These are phyloP conservation scores for Claviceps sp. DNA, from an alignment of 2,329 filamentous ascomycete genomes.

Conservation along the genomic window DNA sequence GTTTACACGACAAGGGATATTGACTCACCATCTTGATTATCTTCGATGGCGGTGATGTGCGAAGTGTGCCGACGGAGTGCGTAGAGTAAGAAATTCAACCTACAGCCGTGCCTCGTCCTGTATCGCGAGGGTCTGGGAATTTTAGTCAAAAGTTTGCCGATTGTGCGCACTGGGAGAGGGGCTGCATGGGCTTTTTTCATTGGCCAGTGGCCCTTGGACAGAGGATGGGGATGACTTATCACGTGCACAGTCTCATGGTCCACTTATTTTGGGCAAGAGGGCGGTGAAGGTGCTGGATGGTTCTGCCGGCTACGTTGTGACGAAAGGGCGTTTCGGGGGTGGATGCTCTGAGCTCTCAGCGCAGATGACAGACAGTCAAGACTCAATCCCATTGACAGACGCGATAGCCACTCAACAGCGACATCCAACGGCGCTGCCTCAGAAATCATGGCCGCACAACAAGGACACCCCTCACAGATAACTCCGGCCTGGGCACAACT, in stretches of 20 bases:
- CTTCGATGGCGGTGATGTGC: conserved; percentile 25
- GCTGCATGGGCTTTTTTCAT: background rate
- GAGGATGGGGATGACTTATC: conserved; percentile 1
- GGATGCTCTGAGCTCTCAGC: background rate
- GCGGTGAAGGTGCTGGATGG: background rate
- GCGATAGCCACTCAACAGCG: background rate
- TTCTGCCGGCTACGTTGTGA: background rate
- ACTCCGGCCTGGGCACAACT: conserved; percentile 80
- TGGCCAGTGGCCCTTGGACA: background rate
- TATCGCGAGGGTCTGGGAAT: conserved; percentile 21
- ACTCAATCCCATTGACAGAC: no score
- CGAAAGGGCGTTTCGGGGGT: background rate
- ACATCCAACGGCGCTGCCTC: background rate
- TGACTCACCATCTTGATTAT: conserved; percentile 36
- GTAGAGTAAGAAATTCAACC: conserved; percentile 19
- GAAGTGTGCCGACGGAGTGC: conserved; percentile 27
- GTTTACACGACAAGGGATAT: conserved; percentile 4
- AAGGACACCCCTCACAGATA: conserved; percentile 19
- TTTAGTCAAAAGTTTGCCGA: conserved; percentile 23
- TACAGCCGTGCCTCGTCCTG: conserved; percentile 20
- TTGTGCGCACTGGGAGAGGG: conserved; percentile 10
- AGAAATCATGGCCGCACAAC: conserved; percentile 31
- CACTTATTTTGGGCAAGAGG: background rate
- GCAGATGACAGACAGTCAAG: background rate
- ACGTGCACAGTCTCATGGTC: conserved; percentile 14